Conservation (phyloP, 352 stramenopile genomes). For the Phytophthora fragariae region DNA sequence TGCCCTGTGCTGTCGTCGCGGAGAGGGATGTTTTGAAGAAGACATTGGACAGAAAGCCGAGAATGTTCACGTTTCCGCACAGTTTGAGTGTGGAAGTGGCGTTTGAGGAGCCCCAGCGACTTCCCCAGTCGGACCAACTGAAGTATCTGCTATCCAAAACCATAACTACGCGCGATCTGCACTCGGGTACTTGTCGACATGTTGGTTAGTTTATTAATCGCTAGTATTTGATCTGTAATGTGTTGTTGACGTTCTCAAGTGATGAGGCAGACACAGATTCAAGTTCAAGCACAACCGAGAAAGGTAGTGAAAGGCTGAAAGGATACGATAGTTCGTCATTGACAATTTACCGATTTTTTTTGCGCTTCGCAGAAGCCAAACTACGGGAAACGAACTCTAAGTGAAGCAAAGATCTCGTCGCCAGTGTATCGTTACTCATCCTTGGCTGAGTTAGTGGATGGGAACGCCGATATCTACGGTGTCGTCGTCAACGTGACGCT, state of each 20-base stretch:
- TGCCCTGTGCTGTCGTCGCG: constrained; percentile 65
- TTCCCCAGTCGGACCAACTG: constrained; percentile 69
- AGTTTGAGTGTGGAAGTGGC: constrained; percentile 55
- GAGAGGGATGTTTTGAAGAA: constrained; percentile 67
- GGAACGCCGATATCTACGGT: constrained; percentile 70
- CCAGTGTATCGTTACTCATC: constrained; percentile 68
- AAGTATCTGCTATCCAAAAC: constrained; percentile 53
- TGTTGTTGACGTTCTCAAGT: constrained; percentile 2
- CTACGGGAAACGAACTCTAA: constrained; percentile 62
- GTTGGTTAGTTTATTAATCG: background rate
- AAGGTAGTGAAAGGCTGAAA: background rate
- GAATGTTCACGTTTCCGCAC: constrained; percentile 46
- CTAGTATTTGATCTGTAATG: background rate
- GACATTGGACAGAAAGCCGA: constrained; percentile 41
- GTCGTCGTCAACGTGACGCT: constrained; percentile 80
- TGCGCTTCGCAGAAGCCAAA: constrained; percentile 17
- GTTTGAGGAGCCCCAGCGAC: constrained; percentile 60
- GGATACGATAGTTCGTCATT: background rate
- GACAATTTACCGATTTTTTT: background rate
- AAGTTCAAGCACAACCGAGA: constrained; percentile 12
- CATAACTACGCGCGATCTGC: constrained; percentile 52
- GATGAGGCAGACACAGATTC: constrained; percentile 10
- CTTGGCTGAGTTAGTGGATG: constrained; percentile 62
- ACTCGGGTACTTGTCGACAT: constrained; percentile 24
- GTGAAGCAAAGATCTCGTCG: constrained; percentile 30